Percentiles rank a stretch among this genome's conserved stretches.
Conservation (phyloP, 108 stramenopile species). For the Stephanodiscus minutulus region DNA sequence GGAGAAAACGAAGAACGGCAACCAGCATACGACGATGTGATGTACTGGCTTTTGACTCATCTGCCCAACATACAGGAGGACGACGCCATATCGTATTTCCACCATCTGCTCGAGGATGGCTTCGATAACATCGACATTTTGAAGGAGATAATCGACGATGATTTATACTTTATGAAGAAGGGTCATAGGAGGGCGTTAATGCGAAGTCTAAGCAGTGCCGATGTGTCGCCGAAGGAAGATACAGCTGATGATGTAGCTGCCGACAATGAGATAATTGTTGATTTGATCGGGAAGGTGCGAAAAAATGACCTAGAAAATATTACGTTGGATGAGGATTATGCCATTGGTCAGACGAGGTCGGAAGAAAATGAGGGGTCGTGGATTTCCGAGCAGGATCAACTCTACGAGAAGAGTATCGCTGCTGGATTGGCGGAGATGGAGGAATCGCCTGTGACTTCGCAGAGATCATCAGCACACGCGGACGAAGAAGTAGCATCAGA, state of each 20-base stretch:
- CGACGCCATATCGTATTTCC: constrained; percentile 13
- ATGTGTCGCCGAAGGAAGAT: constrained; percentile 3
- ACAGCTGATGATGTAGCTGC: background rate
- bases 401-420: background rate
- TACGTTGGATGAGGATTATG: no score
- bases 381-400: background rate
- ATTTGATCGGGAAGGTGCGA: background rate
- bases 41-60: constrained; percentile 22
- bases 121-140: constrained; percentile 25
- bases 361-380: background rate
- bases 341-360: background rate
- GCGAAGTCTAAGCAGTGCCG: background rate
- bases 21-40: constrained; percentile 10
- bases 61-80: constrained; percentile 16
- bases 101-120: constrained; percentile 18
- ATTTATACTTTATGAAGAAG: constrained; percentile 27
- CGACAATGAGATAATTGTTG: background rate
- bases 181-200: constrained; percentile 19
- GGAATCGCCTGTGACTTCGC: background rate
- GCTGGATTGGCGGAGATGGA: background rate
- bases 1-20: background rate
- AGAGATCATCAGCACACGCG: background rate
- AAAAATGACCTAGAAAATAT: background rate
- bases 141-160: constrained; percentile 8
- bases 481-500: background rate